Conservation (phyloP, 805 yeast genomes). For the Brettanomyces anomalus region DNA sequence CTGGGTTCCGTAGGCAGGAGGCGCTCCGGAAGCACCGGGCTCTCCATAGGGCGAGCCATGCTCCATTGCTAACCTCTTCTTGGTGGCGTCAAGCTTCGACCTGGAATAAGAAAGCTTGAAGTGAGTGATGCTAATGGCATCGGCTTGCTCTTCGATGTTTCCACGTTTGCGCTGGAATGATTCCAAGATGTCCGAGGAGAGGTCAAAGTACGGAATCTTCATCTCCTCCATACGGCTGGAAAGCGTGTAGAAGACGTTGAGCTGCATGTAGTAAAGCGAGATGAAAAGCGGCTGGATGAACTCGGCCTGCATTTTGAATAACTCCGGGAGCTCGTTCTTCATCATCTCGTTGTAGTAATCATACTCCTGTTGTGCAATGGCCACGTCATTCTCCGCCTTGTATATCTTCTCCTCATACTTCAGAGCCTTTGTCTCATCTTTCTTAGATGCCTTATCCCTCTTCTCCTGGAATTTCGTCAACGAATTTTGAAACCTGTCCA, state of each 20-base stretch:
- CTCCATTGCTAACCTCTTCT: slow-evolving; percentile 54
- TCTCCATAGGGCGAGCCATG: slow-evolving; percentile 30
- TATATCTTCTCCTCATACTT: slow-evolving; percentile 69
- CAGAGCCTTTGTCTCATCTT: slow-evolving; percentile 19
- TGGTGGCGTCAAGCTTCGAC: slow-evolving; percentile 73
- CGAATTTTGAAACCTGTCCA: slow-evolving; percentile 73
- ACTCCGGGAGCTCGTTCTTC: slow-evolving; percentile 79
- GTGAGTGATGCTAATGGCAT: slow-evolving; percentile 81
- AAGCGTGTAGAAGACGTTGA: slow-evolving; percentile 90
- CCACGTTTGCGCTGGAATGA: slow-evolving; percentile 80
- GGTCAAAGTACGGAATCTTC: slow-evolving; percentile 94
- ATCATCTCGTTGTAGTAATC: slow-evolving; percentile 94
- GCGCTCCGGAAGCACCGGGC: slow-evolving; percentile 22
- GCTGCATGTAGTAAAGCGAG: slow-evolving; percentile 93
- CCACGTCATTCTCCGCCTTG: slow-evolving; percentile 81
- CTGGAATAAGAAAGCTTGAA: slow-evolving; percentile 87
- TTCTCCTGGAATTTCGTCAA: slow-evolving; percentile 69
- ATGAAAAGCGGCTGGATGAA: slow-evolving; percentile 91
- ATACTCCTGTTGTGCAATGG: slow-evolving; percentile 88
- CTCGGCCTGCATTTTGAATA: slow-evolving; percentile 83
- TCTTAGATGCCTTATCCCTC: slow-evolving; percentile 77
- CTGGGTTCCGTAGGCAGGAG: slow-evolving; percentile 12
- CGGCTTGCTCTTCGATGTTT: slow-evolving; percentile 81
- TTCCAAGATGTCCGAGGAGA: slow-evolving; percentile 74
- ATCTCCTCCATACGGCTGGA: slow-evolving; percentile 88